Conservation (phyloP, 2,329 filamentous ascomycete genomes). For the Emmonsiellopsis sp. region DNA sequence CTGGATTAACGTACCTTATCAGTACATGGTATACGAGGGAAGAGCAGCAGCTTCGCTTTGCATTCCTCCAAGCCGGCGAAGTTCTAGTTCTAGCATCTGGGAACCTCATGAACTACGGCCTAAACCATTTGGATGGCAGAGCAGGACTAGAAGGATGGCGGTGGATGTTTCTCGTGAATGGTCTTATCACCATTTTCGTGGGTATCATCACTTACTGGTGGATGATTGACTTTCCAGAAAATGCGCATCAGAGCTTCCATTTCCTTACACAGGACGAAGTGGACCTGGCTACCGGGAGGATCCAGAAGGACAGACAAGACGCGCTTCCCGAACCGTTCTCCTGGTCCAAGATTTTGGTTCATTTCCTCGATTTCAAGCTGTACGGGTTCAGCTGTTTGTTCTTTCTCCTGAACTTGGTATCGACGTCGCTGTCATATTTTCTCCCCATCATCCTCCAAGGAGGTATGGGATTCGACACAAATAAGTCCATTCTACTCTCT, state of each 20-base stretch:
- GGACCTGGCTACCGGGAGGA: conserved; percentile 47
- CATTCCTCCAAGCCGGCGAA: conserved; percentile 55
- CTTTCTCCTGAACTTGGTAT: conserved; percentile 59
- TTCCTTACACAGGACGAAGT: conserved; percentile 52
- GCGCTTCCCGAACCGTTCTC: conserved; percentile 48
- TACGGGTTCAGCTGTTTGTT: conserved; percentile 58
- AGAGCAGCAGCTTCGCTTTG: conserved; percentile 59
- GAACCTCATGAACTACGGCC: conserved; percentile 57
- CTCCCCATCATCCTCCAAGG: conserved; percentile 50
- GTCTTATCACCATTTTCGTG: conserved; percentile 50
- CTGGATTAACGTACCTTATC: conserved; percentile 36
- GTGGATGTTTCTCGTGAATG: conserved; percentile 62
- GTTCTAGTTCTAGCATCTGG: conserved; percentile 58
- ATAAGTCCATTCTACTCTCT: conserved; percentile 52
- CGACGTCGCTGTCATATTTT: conserved; percentile 57
- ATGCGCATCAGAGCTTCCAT: conserved; percentile 46
- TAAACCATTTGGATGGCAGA: conserved; percentile 54
- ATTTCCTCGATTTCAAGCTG: conserved; percentile 53
- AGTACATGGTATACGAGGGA: conserved; percentile 54
- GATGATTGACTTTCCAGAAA: conserved; percentile 62
- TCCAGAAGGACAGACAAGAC: conserved; percentile 54
- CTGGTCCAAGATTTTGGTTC: conserved; percentile 45
- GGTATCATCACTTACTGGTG: conserved; percentile 58
- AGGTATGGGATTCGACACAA: conserved; percentile 47
- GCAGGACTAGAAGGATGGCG: conserved; percentile 54